Percentiles rank a stretch among this genome's conserved stretches.
Conservation (phyloP, 768 basidiomycete genomes). For the Leccinum rimulosum region DNA sequence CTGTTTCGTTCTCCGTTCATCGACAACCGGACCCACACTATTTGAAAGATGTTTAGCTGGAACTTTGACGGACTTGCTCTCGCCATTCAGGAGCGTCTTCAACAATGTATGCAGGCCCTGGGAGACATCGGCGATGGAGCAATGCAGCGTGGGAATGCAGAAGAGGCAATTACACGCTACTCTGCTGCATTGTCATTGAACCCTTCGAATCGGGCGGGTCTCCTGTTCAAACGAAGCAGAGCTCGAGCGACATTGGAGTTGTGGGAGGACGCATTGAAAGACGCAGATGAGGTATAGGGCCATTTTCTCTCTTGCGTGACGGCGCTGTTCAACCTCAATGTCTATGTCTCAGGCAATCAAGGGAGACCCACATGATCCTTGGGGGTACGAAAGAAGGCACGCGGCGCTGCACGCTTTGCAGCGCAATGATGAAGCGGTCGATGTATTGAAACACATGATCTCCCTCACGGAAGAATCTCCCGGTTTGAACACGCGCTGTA, state of each 20-base stretch:
- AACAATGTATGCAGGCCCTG: not conserved
- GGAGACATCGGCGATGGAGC: slow-evolving; percentile 3
- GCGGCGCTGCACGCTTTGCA: not conserved
- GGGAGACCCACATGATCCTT: not conserved
- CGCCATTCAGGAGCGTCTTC: not conserved
- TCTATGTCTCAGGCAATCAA: not conserved
- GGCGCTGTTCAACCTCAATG: not conserved
- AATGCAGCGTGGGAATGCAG: not conserved
- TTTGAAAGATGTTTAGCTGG: slow-evolving; percentile 13
- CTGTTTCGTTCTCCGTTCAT: accelerated
- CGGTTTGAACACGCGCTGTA: not conserved
- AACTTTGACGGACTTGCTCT: slow-evolving; percentile 7
- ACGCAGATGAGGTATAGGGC: slow-evolving; percentile 9
- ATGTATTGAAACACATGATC: not conserved
- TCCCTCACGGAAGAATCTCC: not conserved
- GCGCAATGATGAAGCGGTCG: not conserved
- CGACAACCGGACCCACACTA: not conserved
- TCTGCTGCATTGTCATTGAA: slow-evolving; percentile 4
- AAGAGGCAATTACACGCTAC: slow-evolving; percentile 4
- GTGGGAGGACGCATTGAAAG: slow-evolving; percentile 11
- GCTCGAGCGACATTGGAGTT: not conserved
- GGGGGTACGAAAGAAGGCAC: slow-evolving; percentile 7
- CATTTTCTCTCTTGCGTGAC: not conserved
- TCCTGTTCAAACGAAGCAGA: slow-evolving; percentile 12
- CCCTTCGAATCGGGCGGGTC: not conserved